A percentile compares a stretch with the other conserved stretches of the same genome.
Evolutionary conservation across 305 asterid species (phyloP).

Genomic region (Fraxinus nigra): DNA sequence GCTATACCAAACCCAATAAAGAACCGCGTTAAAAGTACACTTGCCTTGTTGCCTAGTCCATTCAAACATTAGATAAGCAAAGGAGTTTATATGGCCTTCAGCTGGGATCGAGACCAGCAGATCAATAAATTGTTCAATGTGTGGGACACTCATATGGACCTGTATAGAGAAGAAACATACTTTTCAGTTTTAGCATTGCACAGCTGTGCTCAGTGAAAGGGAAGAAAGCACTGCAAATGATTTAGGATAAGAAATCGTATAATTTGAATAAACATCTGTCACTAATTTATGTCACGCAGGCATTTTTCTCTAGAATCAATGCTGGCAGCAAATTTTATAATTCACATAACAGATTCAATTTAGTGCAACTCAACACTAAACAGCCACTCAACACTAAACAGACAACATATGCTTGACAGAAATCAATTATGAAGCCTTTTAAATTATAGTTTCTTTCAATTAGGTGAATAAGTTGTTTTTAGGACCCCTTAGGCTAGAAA

Average conservation of each 20-base stretch:
- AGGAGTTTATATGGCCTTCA: conserved; percentile 72
- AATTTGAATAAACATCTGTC: not conserved
- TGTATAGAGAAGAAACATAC: conserved; percentile 41
- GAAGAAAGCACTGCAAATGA: conserved; percentile 16
- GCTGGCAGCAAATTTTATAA: not conserved
- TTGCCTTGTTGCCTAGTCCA: conserved; percentile 95
- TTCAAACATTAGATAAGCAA: conserved; percentile 79
- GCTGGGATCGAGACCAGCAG: conserved; percentile 75
- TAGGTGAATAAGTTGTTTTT: not conserved
- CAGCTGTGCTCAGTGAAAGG: conserved; percentile 18
- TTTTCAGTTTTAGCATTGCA: conserved; percentile 11
- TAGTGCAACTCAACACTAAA: conserved; percentile 2
- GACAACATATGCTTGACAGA: not conserved
- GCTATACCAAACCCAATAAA: not conserved
- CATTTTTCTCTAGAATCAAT: not conserved
- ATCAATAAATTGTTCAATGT: conserved; percentile 75
- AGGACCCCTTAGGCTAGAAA: not conserved
- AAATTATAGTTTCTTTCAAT: not conserved
- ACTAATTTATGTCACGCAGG: not conserved
- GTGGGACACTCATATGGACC: conserved; percentile 92
- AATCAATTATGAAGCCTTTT: not conserved
- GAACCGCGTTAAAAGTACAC: conserved; percentile 22
- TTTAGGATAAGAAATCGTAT: not conserved
- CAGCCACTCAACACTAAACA: not conserved
- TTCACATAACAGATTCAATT: not conserved